Evolutionary conservation across 129 eudicot genomes (phyloP).

Genomic region (Flaveria linearis): DNA sequence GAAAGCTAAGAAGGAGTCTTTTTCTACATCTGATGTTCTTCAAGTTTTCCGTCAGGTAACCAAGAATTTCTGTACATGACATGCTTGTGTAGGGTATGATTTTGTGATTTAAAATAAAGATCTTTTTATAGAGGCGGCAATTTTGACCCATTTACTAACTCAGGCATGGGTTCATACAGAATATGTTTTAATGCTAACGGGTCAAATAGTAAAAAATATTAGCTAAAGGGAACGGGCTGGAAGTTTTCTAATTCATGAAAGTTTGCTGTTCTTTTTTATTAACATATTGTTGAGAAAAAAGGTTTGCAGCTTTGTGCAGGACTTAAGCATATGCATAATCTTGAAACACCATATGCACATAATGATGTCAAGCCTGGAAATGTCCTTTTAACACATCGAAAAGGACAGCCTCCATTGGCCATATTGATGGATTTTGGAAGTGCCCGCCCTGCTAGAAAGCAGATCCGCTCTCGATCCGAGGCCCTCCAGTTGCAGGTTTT

Average conservation of each 20-base stretch:
- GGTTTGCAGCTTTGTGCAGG: slow-evolving; percentile 88
- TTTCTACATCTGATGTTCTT: slow-evolving; percentile 85
- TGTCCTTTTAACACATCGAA: slow-evolving; percentile 73
- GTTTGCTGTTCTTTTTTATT: neutral
- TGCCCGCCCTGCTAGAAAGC: slow-evolving; percentile 91
- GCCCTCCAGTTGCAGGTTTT: slow-evolving; percentile 88
- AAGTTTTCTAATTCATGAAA: neutral
- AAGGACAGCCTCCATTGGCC: slow-evolving; percentile 89
- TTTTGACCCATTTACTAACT: neutral
- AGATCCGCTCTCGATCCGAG: slow-evolving; percentile 87
- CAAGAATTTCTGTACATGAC: neutral
- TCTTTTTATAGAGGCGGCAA: neutral
- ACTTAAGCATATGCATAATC: slow-evolving; percentile 88
- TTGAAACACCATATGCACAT: slow-evolving; percentile 92
- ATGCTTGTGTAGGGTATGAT: neutral
- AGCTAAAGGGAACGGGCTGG: neutral
- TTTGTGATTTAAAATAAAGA: neutral
- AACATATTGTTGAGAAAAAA: neutral
- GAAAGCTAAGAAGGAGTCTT: slow-evolving; percentile 84
- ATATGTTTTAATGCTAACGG: neutral
- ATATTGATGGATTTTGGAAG: slow-evolving; percentile 96
- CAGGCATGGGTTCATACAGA: neutral
- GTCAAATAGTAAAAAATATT: neutral
- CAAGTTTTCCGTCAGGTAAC: slow-evolving; percentile 85
- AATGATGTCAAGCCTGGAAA: slow-evolving; percentile 96